Evolutionary conservation across 1,284 basidiomycete species (phyloP).

Genomic region (Cryptococcus neoformans): DNA sequence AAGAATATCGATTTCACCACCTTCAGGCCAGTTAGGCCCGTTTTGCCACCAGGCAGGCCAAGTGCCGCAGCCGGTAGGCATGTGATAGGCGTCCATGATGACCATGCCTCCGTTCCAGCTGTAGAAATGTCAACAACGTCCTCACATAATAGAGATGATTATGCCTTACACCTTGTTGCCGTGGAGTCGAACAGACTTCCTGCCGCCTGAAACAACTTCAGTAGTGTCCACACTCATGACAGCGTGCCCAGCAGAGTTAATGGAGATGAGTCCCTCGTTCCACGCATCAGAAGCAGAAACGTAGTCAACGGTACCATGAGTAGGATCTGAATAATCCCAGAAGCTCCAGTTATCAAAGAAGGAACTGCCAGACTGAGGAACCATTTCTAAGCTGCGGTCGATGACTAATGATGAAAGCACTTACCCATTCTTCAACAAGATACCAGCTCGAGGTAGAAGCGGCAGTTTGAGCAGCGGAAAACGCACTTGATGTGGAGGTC

Average conservation of each 20-base stretch:
- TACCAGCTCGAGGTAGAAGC: constrained; percentile 25
- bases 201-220: constrained; percentile 58
- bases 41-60: constrained; percentile 57
- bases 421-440: constrained; percentile 29
- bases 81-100: constrained; percentile 80
- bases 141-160: neutral
- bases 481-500: constrained; percentile 9
- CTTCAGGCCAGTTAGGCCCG: constrained; percentile 54
- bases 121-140: constrained; percentile 20
- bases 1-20: constrained; percentile 58
- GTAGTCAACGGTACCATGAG: constrained; percentile 61
- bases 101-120: constrained; percentile 64
- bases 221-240: constrained; percentile 83
- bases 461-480: constrained; percentile 4
- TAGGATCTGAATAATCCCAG: constrained; percentile 69
- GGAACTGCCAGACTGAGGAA: constrained; percentile 30
- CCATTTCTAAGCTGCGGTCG: neutral
- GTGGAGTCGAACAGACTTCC: constrained; percentile 73
- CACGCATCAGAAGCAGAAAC: constrained; percentile 27
- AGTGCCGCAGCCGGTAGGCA: constrained; percentile 83
- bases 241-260: constrained; percentile 68
- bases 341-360: constrained; percentile 84
- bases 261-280: constrained; percentile 48
- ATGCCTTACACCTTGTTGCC: constrained; percentile 51
- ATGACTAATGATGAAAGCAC: constrained; percentile 3